Conservation (phyloP, 148 eudicot genomes). For the Pouteria glomerata region DNA sequence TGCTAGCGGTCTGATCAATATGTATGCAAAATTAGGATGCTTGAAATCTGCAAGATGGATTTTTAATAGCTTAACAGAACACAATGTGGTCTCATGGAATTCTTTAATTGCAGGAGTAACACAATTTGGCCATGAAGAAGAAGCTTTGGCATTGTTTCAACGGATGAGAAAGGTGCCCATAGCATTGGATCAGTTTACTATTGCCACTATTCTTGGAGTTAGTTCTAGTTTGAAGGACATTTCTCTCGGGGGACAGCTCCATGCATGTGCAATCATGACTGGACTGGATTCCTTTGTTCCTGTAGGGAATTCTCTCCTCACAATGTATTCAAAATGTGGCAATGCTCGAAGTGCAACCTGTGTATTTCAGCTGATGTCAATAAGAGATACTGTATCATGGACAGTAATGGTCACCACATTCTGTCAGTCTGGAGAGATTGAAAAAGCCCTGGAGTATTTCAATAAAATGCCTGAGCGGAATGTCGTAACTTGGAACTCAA, state of each 20-base stretch:
- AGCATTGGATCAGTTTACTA: conserved; percentile 26
- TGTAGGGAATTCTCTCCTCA: conserved; percentile 36
- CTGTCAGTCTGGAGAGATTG: conserved; percentile 26
- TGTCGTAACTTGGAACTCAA: conserved; percentile 38
- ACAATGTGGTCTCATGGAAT: conserved; percentile 33
- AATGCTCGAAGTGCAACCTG: conserved; percentile 24
- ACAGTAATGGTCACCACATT: conserved; percentile 33
- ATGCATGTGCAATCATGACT: conserved; percentile 21
- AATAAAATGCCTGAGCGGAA: conserved; percentile 35
- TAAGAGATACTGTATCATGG: conserved; percentile 38
- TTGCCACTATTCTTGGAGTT: conserved; percentile 31
- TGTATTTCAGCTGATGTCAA: conserved; percentile 27
- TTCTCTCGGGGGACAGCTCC: conserved; percentile 27
- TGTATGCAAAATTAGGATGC: conserved; percentile 42
- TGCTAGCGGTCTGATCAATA: conserved; percentile 31
- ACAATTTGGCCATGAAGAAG: conserved; percentile 21
- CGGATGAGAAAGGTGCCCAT: conserved; percentile 28
- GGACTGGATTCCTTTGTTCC: conserved; percentile 30
- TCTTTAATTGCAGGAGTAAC: conserved; percentile 32
- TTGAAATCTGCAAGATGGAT: conserved; percentile 24
- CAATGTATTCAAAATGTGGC: conserved; percentile 35
- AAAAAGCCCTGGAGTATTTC: conserved; percentile 26
- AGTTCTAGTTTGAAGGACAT: conserved; percentile 26
- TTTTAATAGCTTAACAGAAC: conserved; percentile 21
- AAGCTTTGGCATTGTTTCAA: conserved; percentile 31